Evolutionary conservation across 1,284 basidiomycete species (phyloP), one percentile per base, ranked within the genome.

Genomic region (Blastosporella zonata): DNA sequence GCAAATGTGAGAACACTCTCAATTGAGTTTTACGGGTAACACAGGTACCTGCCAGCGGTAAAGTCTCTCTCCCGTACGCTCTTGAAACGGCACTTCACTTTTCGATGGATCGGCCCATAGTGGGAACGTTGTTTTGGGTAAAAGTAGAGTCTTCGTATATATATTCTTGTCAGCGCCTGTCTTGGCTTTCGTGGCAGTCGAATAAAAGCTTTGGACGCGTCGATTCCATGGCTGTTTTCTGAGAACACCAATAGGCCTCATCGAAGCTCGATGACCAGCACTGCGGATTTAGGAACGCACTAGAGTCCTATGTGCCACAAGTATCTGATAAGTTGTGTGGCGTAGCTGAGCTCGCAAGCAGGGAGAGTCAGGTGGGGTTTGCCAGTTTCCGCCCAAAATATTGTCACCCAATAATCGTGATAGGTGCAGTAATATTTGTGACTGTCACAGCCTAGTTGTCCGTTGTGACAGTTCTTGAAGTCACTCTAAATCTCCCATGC

Each of bases 111-210:
- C 83, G 7, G 80, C 74, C 65, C 89, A 82, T 46, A 95, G 74
- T 0, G 90, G 82, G 62, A 99, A 93, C 0, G 71, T 57, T 0
- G 95, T 97, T 62, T 84, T 88, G 0, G 96, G 96, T 3, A 99
- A 78, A 3, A 83, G 75, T 5, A 99, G 72, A 1, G 93, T 93
- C 37, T 86, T 60, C 3, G 73, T 64, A 52, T 70, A 75, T 2
- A 66, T 55, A 44, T 75, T 74, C 50, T 64, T 68, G 47, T 64
- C 64, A 12, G 52, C 50, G n/a, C 58, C 50, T 37, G 57, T 49
- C 20, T 52, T 47, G 1, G n/a, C 18, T 33, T 27, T 31, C n/a
- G 34, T 25, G 23, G 22, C 36, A 22, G 52, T 50, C 45, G 44
- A 50, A 8, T 41, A 48, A 29, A 53, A 46, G 21, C 12, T 3